Conservation (phyloP, 2,329 filamentous ascomycete species). For the Orbilia brochopaga region DNA sequence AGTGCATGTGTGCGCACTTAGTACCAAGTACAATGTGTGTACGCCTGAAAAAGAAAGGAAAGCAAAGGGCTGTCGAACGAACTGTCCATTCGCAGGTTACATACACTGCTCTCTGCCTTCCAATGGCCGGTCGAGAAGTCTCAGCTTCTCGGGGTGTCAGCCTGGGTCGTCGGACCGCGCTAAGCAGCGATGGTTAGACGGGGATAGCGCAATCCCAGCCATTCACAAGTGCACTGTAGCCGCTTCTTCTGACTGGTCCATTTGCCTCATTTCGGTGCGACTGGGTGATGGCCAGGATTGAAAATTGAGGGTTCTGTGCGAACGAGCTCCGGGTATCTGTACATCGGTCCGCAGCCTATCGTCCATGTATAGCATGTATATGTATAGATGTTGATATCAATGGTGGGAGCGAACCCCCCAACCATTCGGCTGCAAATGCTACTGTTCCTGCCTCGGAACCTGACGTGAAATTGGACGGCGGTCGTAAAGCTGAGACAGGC, state of each 20-base stretch:
- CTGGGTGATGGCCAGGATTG: background rate
- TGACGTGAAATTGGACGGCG: conserved; percentile 27
- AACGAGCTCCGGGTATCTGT: background rate
- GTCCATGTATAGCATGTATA: too few species aligned
- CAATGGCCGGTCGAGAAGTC: conserved; percentile 3
- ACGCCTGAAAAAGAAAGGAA: conserved; percentile 1
- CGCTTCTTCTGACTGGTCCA: conserved; percentile 44
- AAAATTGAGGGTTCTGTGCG: background rate
- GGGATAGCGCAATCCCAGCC: conserved; percentile 51
- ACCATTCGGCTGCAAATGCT: conserved; percentile 7
- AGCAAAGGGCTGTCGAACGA: background rate
- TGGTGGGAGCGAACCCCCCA: too few species aligned
- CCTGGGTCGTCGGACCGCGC: conserved; percentile 13
- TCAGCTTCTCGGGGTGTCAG: conserved; percentile 1
- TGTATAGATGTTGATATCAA: too few species aligned
- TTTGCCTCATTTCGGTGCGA: conserved; percentile 20
- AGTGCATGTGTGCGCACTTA: too few species aligned
- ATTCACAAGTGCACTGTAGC: conserved; percentile 46
- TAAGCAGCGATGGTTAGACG: conserved; percentile 17
- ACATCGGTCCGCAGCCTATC: conserved; percentile 8
- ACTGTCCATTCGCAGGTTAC: background rate
- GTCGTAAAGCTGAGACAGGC: conserved; percentile 48
- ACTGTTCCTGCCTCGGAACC: conserved; percentile 3
- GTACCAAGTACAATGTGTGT: too few species aligned
- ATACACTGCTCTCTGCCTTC: conserved; percentile 1